phyloP scores from a whole-genome alignment of 208 protist genomes.

The Trypanosomatidae sp. region DNA sequence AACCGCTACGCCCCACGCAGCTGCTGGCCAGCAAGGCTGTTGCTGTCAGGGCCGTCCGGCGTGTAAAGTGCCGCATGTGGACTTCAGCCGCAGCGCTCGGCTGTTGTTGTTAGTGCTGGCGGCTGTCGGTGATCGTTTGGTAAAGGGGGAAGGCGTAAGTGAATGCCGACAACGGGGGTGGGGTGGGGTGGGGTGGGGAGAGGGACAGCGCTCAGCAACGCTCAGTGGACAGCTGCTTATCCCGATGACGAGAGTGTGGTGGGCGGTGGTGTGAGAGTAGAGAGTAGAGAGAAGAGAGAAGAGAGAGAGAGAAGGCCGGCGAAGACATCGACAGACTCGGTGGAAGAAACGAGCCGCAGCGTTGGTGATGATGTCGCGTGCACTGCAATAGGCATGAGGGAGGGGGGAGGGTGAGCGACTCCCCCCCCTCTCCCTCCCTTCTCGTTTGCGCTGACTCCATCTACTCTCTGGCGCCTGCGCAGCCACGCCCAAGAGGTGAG shows the following conservation, averaged over 20 bases:
- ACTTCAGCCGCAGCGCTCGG: not conserved
- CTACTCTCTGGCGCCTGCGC: not conserved
- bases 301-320: not conserved
- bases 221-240: not conserved
- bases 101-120: not conserved
- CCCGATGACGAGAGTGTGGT: not conserved
- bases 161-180: not conserved
- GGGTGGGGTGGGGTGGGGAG: not conserved
- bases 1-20: not conserved
- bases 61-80: conserved; percentile 1
- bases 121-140: not conserved
- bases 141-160: not conserved
- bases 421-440: not conserved
- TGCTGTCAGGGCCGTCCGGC: not conserved
- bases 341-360: no score
- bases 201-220: not conserved
- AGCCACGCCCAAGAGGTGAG: not conserved
- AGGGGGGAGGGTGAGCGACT: no score
- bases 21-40: not conserved
- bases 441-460: not conserved
- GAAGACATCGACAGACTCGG: no score
- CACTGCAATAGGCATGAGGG: no score
- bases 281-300: not conserved
- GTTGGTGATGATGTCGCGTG: not conserved
- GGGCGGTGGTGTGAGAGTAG: not conserved